Evolutionary conservation across 1,139 yeast genomes (phyloP).

Genomic region (Suhomyces guaymorum): DNA sequence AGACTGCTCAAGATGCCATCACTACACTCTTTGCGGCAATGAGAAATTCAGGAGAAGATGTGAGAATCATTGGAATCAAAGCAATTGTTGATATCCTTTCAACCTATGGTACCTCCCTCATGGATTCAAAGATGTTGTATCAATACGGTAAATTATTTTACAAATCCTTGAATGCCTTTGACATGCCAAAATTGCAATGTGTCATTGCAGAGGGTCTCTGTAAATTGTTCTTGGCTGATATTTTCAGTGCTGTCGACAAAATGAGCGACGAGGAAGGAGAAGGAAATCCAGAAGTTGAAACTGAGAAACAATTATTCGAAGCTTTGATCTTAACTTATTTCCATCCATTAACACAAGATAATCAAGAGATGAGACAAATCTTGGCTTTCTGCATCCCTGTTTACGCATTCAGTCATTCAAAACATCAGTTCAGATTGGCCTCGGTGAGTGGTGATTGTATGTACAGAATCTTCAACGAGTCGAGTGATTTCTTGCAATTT

Average conservation of each 20-base stretch:
- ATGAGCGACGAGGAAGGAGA: slow-evolving; percentile 15
- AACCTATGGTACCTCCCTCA: slow-evolving; percentile 68
- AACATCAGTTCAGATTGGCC: slow-evolving; percentile 71
- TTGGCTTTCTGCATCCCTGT: slow-evolving; percentile 89
- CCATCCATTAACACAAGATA: slow-evolving; percentile 61
- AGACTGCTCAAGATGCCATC: slow-evolving; percentile 20
- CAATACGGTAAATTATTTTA: slow-evolving; percentile 63
- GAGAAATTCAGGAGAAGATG: slow-evolving; percentile 46
- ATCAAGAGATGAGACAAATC: slow-evolving; percentile 74
- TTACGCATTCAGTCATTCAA: slow-evolving; percentile 74
- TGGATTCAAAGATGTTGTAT: slow-evolving; percentile 43
- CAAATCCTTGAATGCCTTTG: slow-evolving; percentile 59
- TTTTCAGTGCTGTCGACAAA: slow-evolving; percentile 55
- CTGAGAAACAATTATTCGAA: slow-evolving; percentile 56
- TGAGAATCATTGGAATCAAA: slow-evolving; percentile 63
- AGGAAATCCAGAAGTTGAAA: slow-evolving; percentile 27
- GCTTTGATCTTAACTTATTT: slow-evolving; percentile 73
- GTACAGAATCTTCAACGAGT: slow-evolving; percentile 51
- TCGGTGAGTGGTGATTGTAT: slow-evolving; percentile 68
- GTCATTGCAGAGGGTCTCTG: slow-evolving; percentile 86
- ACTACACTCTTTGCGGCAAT: slow-evolving; percentile 17
- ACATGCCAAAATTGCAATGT: slow-evolving; percentile 69
- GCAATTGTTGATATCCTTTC: slow-evolving; percentile 78
- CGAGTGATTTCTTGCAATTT: slow-evolving; percentile 31
- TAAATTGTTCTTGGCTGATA: slow-evolving; percentile 77